Evolutionary conservation across 2,329 filamentous ascomycete species (phyloP).

Genomic region (Trichoderma atrobrunneum): DNA sequence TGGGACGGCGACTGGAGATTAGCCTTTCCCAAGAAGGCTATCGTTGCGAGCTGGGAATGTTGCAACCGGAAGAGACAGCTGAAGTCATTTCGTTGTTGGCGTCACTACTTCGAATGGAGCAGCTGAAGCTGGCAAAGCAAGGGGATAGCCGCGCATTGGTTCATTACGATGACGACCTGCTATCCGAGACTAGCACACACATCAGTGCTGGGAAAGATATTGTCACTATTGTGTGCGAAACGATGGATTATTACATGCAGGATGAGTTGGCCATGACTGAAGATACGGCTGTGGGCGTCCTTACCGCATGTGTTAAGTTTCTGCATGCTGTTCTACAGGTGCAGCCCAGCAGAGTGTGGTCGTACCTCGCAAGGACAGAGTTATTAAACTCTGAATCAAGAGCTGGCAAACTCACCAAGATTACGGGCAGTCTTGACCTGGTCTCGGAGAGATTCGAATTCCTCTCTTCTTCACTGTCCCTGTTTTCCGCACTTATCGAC

Average conservation of each 20-base stretch:
- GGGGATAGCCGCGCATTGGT: constrained; percentile 32
- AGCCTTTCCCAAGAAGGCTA: constrained; percentile 58
- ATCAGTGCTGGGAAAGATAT: constrained; percentile 66
- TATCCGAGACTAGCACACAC: constrained; percentile 56
- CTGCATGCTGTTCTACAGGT: constrained; percentile 68
- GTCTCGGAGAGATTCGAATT: constrained; percentile 74
- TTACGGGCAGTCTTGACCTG: constrained; percentile 81
- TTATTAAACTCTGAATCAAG: constrained; percentile 75
- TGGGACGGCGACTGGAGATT: constrained; percentile 73
- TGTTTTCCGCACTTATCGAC: constrained; percentile 74
- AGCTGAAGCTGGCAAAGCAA: constrained; percentile 35
- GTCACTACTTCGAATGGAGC: constrained; percentile 60
- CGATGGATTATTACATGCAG: constrained; percentile 70
- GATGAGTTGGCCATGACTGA: constrained; percentile 56
- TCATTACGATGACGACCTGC: constrained; percentile 40
- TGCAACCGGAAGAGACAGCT: constrained; percentile 61
- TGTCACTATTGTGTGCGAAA: constrained; percentile 75
- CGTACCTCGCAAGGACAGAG: constrained; percentile 77
- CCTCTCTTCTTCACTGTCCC: constrained; percentile 66
- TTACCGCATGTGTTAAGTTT: constrained; percentile 74
- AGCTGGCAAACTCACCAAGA: constrained; percentile 70
- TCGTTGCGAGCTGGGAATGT: constrained; percentile 49
- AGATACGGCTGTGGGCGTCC: constrained; percentile 62
- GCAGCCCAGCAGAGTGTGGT: constrained; percentile 86
- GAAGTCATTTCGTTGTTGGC: constrained; percentile 75